Conservation (phyloP, 2,329 filamentous ascomycete genomes). For the Claviceps sp. region DNA sequence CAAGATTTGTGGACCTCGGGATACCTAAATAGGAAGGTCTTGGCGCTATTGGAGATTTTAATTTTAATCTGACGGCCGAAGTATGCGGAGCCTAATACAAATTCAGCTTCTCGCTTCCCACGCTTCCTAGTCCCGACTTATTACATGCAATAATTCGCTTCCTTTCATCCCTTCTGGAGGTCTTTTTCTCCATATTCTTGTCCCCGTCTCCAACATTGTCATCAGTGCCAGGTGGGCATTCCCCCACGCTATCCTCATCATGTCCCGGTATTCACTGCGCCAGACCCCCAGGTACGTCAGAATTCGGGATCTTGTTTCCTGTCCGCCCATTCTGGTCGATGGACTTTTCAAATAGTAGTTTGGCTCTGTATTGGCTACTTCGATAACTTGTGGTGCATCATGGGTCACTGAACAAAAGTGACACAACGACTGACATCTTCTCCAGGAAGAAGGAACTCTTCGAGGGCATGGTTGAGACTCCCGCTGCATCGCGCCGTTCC, state of each 20-base stretch:
- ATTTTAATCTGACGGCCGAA: too few species aligned
- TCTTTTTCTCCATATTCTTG: background rate
- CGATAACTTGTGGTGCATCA: background rate
- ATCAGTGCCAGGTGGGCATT: background rate
- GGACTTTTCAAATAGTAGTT: background rate
- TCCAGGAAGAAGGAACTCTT: conserved; percentile 47
- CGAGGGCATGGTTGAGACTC: conserved; percentile 48
- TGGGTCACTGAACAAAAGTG: background rate
- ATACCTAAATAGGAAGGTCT: too few species aligned
- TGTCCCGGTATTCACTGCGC: conserved; percentile 18
- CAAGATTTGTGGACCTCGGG: too few species aligned
- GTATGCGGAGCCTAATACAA: too few species aligned
- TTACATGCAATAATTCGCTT: conserved; percentile 1
- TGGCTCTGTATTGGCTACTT: background rate
- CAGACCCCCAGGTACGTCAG: conserved; percentile 17
- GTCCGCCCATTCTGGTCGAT: background rate
- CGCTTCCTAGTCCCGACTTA: background rate
- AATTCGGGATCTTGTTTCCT: background rate
- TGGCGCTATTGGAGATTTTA: too few species aligned
- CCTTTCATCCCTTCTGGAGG: background rate
- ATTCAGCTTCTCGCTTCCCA: background rate
- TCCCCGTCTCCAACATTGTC: background rate
- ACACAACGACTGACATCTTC: conserved; percentile 1
- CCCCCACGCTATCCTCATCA: conserved; percentile 3
- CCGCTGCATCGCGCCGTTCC: conserved; percentile 25